A percentile compares a stretch with the other conserved stretches of the same genome.
Conservation (phyloP, 306 rosid genomes). For the Vicia sativa region DNA sequence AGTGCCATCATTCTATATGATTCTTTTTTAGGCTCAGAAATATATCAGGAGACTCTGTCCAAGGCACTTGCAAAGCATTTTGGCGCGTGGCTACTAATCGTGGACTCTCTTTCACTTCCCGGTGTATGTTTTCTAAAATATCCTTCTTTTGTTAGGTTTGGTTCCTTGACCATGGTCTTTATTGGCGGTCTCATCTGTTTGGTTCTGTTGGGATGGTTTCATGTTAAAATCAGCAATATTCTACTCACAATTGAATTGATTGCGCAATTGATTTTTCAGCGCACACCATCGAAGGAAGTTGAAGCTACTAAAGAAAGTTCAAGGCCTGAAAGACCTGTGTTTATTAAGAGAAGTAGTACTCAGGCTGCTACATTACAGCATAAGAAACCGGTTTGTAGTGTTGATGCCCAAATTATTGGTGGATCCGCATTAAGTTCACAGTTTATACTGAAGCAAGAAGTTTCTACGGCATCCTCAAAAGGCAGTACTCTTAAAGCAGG, state of each 20-base stretch:
- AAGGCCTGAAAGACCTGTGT: slow-evolving; percentile 64
- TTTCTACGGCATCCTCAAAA: slow-evolving; percentile 82
- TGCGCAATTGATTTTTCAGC: slow-evolving; percentile 54
- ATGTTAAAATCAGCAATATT: slow-evolving; percentile 17
- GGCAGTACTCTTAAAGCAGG: slow-evolving; percentile 71
- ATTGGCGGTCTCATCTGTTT: slow-evolving; percentile 17
- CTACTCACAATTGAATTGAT: slow-evolving; percentile 17
- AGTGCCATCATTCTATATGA: slow-evolving; percentile 19
- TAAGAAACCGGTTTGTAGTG: slow-evolving; percentile 88
- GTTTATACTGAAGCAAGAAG: slow-evolving; percentile 80
- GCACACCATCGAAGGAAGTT: slow-evolving; percentile 52
- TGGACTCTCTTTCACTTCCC: slow-evolving; percentile 81
- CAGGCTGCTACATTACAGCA: slow-evolving; percentile 53
- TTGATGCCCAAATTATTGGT: slow-evolving; percentile 85
- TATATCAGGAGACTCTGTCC: slow-evolving; percentile 87
- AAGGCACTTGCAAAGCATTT: slow-evolving; percentile 94
- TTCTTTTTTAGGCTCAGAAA: slow-evolving; percentile 81
- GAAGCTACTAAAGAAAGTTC: slow-evolving; percentile 67
- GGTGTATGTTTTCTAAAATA: slow-evolving; percentile 69
- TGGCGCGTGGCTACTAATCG: slow-evolving; percentile 71
- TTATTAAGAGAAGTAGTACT: slow-evolving; percentile 62
- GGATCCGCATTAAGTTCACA: slow-evolving; percentile 78
- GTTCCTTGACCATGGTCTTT: slow-evolving; percentile 16
- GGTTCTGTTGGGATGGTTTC: slow-evolving; percentile 35
- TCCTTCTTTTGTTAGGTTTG: slow-evolving; percentile 14